Base-by-base conservation (phyloP, 345 rosid species). In the Salix caprea region DNA sequence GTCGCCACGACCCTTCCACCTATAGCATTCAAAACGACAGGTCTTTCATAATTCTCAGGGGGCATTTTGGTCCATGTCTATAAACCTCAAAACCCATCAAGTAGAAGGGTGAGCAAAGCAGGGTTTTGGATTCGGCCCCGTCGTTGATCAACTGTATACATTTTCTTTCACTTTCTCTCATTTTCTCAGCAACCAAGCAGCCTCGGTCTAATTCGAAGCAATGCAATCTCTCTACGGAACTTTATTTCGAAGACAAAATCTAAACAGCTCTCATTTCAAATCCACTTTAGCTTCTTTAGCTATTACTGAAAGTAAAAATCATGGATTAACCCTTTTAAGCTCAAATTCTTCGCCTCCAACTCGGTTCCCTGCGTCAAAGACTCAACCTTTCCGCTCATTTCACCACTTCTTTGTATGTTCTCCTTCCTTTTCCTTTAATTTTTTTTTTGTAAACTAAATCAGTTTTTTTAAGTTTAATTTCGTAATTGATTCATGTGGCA, bases 211-310 rank as follows among this genome's bases (percentile, higher is more conserved):
- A 18, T 1, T 36, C 19, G 70, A 76, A 50, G 72, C 78, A 75
- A 87, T 87, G 90, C 88, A 80, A 62, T 80, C 90, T 8, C 67
- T 83, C 21, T 71, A 69, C 18, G 60, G 84, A 52, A 79, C 77
- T 54, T 78, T 85, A 72, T 69, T 78, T 75, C 67, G 74, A 52
- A 79, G 86, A 32, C 84, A 65, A 60, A 39, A 58, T 19, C 75
- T 79, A n/a, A 36, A 28, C 71, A 32, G 56, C 61, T 76, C 80
- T 52, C 61, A 74, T 71, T 74, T 62, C 75, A 75, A 67, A 34
- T 34, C 65, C 39, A 37, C 60, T 4, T 42, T 48, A 65, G 71
- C 76, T 73, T 72, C 16, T 58, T 32, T 61, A 24, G 65, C 77
- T 21, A 28, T 18, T 5, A 37, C 3, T 18, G n/a, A 69, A 56